Conservation (phyloP, 1,284 basidiomycete species). For the Tetrapyrgos nigripes region DNA sequence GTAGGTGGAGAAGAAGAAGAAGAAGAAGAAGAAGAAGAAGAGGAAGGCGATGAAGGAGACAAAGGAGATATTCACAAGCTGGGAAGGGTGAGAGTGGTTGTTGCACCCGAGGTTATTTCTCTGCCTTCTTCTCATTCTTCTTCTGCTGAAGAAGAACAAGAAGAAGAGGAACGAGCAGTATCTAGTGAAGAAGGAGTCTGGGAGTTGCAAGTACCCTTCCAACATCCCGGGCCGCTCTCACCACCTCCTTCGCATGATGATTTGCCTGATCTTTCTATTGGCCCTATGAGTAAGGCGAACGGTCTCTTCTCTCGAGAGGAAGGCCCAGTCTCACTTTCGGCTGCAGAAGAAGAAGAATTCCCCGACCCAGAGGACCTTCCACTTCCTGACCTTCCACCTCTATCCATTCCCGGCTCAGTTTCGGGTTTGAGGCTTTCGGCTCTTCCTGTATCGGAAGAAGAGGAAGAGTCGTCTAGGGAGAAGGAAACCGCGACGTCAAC, state of each 20-base stretch:
- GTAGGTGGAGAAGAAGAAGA: slow-evolving; percentile 8
- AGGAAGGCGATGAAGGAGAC: background rate
- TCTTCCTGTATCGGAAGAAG: background rate
- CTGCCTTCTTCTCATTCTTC: background rate
- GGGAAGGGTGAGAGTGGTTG: background rate
- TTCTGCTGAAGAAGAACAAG: background rate
- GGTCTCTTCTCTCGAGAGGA: background rate
- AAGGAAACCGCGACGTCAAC: background rate
- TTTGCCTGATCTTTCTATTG: background rate
- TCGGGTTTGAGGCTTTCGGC: too few relatives aligned
- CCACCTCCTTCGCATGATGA: background rate
- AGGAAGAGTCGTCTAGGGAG: too few relatives aligned
- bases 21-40: background rate
- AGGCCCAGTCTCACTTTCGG: too few relatives aligned
- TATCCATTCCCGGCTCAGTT: background rate
- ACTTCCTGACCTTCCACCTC: slow-evolving; percentile 9
- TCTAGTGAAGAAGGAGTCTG: background rate
- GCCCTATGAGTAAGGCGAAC: background rate
- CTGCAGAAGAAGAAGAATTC: slow-evolving; percentile 2
- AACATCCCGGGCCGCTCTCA: background rate
- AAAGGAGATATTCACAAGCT: background rate
- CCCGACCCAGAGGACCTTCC: slow-evolving; percentile 18
- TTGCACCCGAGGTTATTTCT: background rate
- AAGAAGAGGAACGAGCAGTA: background rate
- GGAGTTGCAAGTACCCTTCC: background rate